Base-by-base conservation (phyloP, 108 stramenopile species). In the Aureococcus anophagefferens region DNA sequence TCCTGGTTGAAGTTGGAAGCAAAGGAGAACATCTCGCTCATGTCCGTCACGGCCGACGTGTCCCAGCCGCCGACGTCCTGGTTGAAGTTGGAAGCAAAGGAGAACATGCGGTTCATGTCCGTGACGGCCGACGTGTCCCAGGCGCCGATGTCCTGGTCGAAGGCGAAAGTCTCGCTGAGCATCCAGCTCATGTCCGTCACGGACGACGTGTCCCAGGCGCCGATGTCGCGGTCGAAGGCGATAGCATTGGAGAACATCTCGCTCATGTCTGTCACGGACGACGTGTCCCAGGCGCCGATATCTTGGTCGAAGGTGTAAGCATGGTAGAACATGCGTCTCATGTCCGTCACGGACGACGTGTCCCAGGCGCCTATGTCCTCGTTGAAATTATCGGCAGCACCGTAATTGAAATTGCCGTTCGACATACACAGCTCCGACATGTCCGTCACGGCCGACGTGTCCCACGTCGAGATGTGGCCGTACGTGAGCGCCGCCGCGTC, bases 141-240 rank as follows among this genome's bases (percentile, higher is more conserved):
- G 5, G 21, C 40, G 32, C 29, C 29, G 63, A 72, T 33, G 51
- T 72, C 71, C 32, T 32, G 30, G 64, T 72, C 34, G 64, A 72
- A 72, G 5, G 34, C 25, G 32, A 16, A 11, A 4, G 71, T 62
- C 16, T 29, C 71, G 28, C 28, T 29, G 72, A 84, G 81, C 75
- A 81, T 76, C 5, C 37, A 64, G 46, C 66, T 33, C 80, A 84
- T 79, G 62, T 71, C 46, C 21, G 37, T 69, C 1, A 84, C 83
- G 33, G 67, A 33, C 28, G 72, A 68, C 3, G 63, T 62, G 68
- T 73, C 69, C 81, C 81, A 81, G 11, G 25, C 30, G 35, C 29
- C 18, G 35, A 81, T 66, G 46, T 74, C 73, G 14, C 29, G 62
- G 64, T 76, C 63, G 68, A 76, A 76, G 51, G 29, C 31, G 17